Base-by-base conservation (phyloP, 2,329 filamentous ascomycete genomes). In the Dactylellina parvicollis region DNA sequence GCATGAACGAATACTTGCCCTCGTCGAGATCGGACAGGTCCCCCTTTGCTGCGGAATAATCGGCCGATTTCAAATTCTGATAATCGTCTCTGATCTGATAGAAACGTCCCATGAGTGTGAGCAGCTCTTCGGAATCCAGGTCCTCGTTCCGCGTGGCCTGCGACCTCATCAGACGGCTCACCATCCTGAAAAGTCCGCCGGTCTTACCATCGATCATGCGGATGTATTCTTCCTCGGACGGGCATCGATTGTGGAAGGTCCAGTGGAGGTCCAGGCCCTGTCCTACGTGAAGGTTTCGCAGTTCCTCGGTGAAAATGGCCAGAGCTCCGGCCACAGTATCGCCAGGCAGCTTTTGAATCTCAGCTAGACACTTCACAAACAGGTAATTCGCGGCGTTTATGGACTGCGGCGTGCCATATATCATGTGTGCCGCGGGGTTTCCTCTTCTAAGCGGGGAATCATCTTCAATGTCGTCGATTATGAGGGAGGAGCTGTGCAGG, bases 381-480 rank as follows among this genome's bases (percentile, higher is more conserved):
- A 61, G 16, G 38, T 50, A 61, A 30, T 61, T 61, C 4, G 57
- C 44, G 10, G 57, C 44, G 14, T 61, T 50, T 14, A 61, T 40
- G 1, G 44, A 20, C 18, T 61, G 57, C 12, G 42, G 57, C 9
- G 44, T 50, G 18, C 42, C 56, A 47, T 4, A 64, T 20, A 64
- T 22, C 59, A 64, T 54, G 38, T 64, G 59, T n/a, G 59, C 36
- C 3, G 59, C 2, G 1, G 59, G 59, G 1, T 46, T 2, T 5
- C 59, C 59, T 28, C 59, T 30, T 1, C 59, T 20, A 12, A 64
- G 26, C 9, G 47, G 12, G 2, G 59, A 64, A 24, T 32, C 18
- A 34, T 64, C 59, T 54, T 64, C 59, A 22, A 64, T 54, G n/a
- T 64, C 59, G n/a, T 64, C 59, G n/a, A 64, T 64, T 1, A 67